These are phyloP conservation scores for Hydrangea macrophylla DNA, from an alignment of 148 eudicot genomes.

Conservation along the genomic window DNA sequence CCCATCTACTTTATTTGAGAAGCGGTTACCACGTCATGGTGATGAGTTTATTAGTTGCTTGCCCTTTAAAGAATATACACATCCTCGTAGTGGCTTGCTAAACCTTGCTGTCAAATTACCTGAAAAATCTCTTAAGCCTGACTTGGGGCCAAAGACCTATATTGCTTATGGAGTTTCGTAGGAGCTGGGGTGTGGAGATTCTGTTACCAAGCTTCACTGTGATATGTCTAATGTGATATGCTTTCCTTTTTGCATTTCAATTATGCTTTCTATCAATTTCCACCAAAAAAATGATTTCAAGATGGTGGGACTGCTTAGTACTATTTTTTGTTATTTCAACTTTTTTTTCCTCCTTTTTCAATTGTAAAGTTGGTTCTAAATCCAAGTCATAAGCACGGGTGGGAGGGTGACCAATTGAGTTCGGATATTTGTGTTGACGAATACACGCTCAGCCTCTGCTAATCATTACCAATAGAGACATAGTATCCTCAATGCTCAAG, in stretches of 20 bases:
- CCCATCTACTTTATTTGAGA: conserved; percentile 51
- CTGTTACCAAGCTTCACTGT: conserved; percentile 73
- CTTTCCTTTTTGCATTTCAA: not conserved
- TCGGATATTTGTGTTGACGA: not conserved
- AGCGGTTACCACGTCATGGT: conserved; percentile 57
- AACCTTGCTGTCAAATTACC: conserved; percentile 64
- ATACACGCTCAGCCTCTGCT: not conserved
- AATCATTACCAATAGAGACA: not conserved
- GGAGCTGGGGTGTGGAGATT: conserved; percentile 75
- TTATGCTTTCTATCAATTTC: not conserved
- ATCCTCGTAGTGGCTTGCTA: conserved; percentile 44
- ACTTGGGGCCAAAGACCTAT: conserved; percentile 73
- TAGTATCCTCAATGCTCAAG: not conserved
- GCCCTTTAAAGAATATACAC: conserved; percentile 76
- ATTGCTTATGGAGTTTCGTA: conserved; percentile 66
- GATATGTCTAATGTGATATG: conserved; percentile 68
- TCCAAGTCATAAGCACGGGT: not conserved
- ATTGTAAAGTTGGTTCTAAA: not conserved
- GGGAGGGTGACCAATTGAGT: not conserved
- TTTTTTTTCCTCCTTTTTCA: no score
- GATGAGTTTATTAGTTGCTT: conserved; percentile 59
- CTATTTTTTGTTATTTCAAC: not conserved
- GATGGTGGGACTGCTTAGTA: not conserved
- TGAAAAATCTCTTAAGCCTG: conserved; percentile 40
- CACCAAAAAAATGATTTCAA: no score